Base-by-base conservation (phyloP, 306 rosid species). In the Medicago arabica region DNA sequence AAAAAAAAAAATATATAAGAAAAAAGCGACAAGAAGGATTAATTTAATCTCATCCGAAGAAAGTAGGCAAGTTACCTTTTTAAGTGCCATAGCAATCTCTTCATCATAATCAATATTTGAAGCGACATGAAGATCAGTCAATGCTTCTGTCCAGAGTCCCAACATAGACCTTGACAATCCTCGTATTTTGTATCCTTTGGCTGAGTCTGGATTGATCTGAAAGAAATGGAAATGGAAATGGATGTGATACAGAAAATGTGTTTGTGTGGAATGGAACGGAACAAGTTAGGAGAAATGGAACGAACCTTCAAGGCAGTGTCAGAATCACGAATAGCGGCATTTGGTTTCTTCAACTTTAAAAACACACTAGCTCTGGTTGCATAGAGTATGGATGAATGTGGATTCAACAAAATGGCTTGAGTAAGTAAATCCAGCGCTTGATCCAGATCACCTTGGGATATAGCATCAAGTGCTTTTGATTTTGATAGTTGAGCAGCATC, bases 281-380 rank as follows among this genome's bases (percentile, higher is more conserved):
- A 76, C 64, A 75, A 65, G 73, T 43, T 58, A 71, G 54, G 28
- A 72, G 31, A 62, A 61, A 71, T 47, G 4, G 36, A 31, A 31
- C 4, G 3, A 28, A 77, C 96, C 98, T 89, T 80, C 78, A 93
- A 75, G 80, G 98, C 98, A 38, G 92, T 88, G 83, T 85, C 85
- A 72, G 96, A 91, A 84, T 93, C 98, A 58, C 87, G 82, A 34
- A 90, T 89, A 9, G 98, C 98, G 69, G 96, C 95, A 80, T 87
- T 93, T 54, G 98, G 95, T 76, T 89, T 93, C 77, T 90, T 90
- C 85, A 87, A 43, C 65, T 87, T 89, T 55, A 89, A 69, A 83
- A 86, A 87, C 67, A 86, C 78, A 77, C 84, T 83, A 74, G 91
- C 98, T 93, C 96, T 85, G 67, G 91, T 83, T 34, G 91, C 96